phyloP scores from a whole-genome alignment of 2,329 filamentous ascomycete genomes.

The Xylariaceae sp. region DNA sequence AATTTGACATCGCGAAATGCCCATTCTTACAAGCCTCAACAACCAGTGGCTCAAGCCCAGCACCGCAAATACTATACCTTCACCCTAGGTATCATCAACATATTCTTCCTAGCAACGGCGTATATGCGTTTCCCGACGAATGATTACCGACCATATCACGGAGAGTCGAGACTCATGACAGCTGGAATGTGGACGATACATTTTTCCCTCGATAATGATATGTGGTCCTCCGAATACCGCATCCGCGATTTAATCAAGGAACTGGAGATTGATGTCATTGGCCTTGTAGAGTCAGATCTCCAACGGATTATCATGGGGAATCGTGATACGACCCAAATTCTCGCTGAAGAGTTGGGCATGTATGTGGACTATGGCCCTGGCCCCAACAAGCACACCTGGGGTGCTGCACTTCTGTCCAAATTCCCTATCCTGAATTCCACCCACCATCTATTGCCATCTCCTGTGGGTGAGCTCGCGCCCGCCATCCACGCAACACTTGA shows the following conservation, averaged over 20 bases:
- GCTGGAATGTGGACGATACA: constrained; percentile 99
- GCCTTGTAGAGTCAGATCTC: constrained; percentile 86
- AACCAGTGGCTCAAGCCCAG: constrained; percentile 34
- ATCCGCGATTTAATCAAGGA: constrained; percentile 90
- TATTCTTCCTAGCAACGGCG: constrained; percentile 73
- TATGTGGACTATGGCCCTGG: constrained; percentile 97
- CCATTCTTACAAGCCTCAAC: constrained; percentile 37
- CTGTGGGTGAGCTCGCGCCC: constrained; percentile 89
- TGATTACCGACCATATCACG: constrained; percentile 86
- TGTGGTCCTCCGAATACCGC: constrained; percentile 95
- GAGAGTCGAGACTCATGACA: constrained; percentile 80
- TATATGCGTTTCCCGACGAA: constrained; percentile 91
- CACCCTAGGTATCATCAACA: constrained; percentile 69
- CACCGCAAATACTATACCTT: constrained; percentile 51
- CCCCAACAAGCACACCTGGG: constrained; percentile 99
- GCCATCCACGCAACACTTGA: constrained; percentile 96
- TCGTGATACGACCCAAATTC: constrained; percentile 88
- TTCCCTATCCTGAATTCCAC: constrained; percentile 97
- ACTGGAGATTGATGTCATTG: constrained; percentile 93
- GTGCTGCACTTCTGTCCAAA: constrained; percentile 85
- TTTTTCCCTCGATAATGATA: constrained; percentile 95
- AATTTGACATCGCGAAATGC: constrained; percentile 56
- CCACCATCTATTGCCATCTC: constrained; percentile 88
- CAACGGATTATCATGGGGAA: constrained; percentile 99
- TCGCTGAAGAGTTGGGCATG: constrained; percentile 96